Base-by-base conservation (phyloP, 2,329 filamentous ascomycete species). In the Diaporthe vaccinii region DNA sequence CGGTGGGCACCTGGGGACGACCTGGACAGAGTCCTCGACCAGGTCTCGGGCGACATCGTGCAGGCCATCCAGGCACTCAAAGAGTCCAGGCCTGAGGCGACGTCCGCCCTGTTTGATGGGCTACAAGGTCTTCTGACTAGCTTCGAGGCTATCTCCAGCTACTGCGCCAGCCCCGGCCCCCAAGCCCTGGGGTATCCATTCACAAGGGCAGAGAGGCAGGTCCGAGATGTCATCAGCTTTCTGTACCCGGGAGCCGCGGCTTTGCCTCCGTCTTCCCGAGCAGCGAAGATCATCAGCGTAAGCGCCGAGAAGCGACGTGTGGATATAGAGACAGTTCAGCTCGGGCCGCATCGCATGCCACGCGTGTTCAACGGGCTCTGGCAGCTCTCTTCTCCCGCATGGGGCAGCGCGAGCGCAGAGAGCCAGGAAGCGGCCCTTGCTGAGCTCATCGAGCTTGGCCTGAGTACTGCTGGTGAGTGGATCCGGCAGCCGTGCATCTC, bases 1-100 rank as follows among this genome's bases (percentile, higher is more conserved):
- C 51, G 74, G 25, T 83, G 82, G 81, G 55, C 77, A 2, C 62
- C 28, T 3, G 74, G 75, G n/a, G 77, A 79, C n/a, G 69, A 79
- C 7, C 72, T 83, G 4, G 76, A 77, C 41, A 55, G 36, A n/a
- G 53, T 76, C 2, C 75, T 84, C 6, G 79, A 79, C 12, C 75
- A 67, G 2, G 80, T 84, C 41, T 80, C 80, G 57, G 83, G 83
- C 36, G 84, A 85, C 67, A 79, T 84, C 41, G 81, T 85, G 4
- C 84, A 85, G 72, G 81, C 83, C 10, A 78, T 84, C 25, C 82
- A 85, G 62, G 82, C 84, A 2, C 77, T 84, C 25, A 85, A 84
- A 61, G 83, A 85, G 61, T 78, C 78, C 2, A 77, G 75, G 3
- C 79, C 80, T 3, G 70, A 78, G 2, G 61, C 76, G 1, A 77